These are phyloP conservation scores for Wallacemonas sp. DNA, from an alignment of 208 protist species.

Conservation along the genomic window DNA sequence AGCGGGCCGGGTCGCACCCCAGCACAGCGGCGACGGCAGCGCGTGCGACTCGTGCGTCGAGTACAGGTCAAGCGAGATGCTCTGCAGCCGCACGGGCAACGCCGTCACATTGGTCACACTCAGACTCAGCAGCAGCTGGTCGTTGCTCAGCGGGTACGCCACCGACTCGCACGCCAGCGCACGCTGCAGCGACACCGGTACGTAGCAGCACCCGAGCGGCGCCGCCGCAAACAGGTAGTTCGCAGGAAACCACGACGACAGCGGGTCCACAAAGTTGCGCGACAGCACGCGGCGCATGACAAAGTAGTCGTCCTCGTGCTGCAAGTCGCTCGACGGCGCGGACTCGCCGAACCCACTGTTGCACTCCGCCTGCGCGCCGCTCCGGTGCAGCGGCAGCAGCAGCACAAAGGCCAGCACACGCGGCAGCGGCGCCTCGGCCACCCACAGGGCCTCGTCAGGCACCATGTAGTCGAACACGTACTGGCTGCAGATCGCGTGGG, in stretches of 20 bases:
- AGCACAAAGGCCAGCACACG: constrained; percentile 28
- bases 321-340: not conserved
- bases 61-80: constrained; percentile 66
- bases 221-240: constrained; percentile 18
- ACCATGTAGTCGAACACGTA: constrained; percentile 35
- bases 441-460: constrained; percentile 21
- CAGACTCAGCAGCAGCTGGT: constrained; percentile 60
- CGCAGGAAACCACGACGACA: constrained; percentile 14
- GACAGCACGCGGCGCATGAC: constrained; percentile 25
- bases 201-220: constrained; percentile 49
- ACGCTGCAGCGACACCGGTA: constrained; percentile 31
- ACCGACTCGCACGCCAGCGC: constrained; percentile 54
- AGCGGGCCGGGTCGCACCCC: constrained; percentile 47
- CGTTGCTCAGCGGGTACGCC: constrained; percentile 46
- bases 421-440: not conserved
- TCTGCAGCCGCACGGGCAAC: constrained; percentile 42
- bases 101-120: constrained; percentile 56
- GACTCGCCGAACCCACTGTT: no score
- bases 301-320: constrained; percentile 15
- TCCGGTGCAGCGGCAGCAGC: constrained; percentile 18
- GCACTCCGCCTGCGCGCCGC: no score
- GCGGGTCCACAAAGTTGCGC: constrained; percentile 13
- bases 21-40: constrained; percentile 31
- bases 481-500: constrained; percentile 5
- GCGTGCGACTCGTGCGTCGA: constrained; percentile 38